Base-by-base conservation (phyloP, 345 rosid genomes). In the Eucalyptus sp. region DNA sequence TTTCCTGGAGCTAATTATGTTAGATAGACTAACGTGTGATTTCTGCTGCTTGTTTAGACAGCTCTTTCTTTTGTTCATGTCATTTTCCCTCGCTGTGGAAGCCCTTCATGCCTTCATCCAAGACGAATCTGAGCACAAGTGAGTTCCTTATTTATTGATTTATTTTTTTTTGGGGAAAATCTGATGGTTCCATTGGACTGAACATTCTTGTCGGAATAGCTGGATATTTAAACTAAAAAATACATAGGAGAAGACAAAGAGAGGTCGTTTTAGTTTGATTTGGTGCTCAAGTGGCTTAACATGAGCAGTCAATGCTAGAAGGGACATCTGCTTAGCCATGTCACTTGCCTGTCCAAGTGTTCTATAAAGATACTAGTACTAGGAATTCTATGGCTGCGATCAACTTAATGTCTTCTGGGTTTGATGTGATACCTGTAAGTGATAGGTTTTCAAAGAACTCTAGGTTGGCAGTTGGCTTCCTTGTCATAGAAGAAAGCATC, bases 41-140 rank as follows among this genome's bases (percentile, higher is more conserved):
- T 89, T 92, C 93, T 96, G 96, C 91, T 95, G 92, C 95, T 84
- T 94, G 93, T 97, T 93, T 98, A 98, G 99, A 95, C 99, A 96
- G 99, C 96, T 98, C 93, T 98, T 96, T 92, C 98, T 98, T 89
- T 91, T 98, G 97, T 98, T 98, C 97, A 93, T 98, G 99, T 96
- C 99, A 89, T 98, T 98, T 94, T 96, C 99, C 90, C 86, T 98
- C 64, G 98, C 99, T 43, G 99, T 98, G 93, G 99, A 98, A 93
- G 99, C 99, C 49, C 98, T 98, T 92, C 99, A 98, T 92, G 99
- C 99, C 86, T 97, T 97, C 92, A 94, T 97, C 88, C 99, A 97
- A 94, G 99, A 96, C 89, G 99, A 97, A 93, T 95, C 99, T 48
- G 99, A 96, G 93, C 99, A 97, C 95, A 98, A 98, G 99, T 96